Evolutionary conservation across 1,284 basidiomycete genomes (phyloP).

Genomic region (Erythrobasidium hasegawianum): DNA sequence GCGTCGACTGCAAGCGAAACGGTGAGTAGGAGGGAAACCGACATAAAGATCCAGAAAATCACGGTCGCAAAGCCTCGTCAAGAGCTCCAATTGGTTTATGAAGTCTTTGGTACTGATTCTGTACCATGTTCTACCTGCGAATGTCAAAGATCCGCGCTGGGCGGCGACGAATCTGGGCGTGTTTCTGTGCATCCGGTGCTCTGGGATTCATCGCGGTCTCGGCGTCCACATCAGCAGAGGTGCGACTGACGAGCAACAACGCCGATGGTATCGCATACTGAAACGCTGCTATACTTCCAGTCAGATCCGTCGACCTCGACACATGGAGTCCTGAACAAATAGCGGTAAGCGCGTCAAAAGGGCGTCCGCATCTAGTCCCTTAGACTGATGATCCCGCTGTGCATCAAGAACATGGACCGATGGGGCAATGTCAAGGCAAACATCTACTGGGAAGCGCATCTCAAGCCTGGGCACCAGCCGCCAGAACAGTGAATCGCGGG

Average conservation of each 20-base stretch:
- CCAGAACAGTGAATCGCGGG: slow-evolving; percentile 81
- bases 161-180: slow-evolving; percentile 92
- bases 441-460: slow-evolving; percentile 93
- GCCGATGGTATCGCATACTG: neutral
- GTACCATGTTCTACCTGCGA: neutral
- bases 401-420: slow-evolving; percentile 70
- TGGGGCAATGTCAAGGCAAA: slow-evolving; percentile 95
- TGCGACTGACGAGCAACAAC: slow-evolving; percentile 34
- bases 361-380: neutral
- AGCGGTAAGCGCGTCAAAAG: slow-evolving; percentile 61
- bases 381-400: neutral
- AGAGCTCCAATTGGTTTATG: neutral
- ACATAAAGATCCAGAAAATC: too few species aligned
- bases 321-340: slow-evolving; percentile 98
- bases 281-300: slow-evolving; percentile 47
- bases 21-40: slow-evolving; percentile 54
- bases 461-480: slow-evolving; percentile 86
- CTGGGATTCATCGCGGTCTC: slow-evolving; percentile 97
- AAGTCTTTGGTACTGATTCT: neutral
- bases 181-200: slow-evolving; percentile 80
- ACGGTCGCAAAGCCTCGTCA: too few species aligned
- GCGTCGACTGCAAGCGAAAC: slow-evolving; percentile 75
- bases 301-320: slow-evolving; percentile 96
- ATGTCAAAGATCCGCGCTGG: slow-evolving; percentile 82
- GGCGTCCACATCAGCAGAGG: slow-evolving; percentile 91